phyloP scores from a whole-genome alignment of 371 early-diverging fungal genomes.

The Chytridium lagenaria region DNA sequence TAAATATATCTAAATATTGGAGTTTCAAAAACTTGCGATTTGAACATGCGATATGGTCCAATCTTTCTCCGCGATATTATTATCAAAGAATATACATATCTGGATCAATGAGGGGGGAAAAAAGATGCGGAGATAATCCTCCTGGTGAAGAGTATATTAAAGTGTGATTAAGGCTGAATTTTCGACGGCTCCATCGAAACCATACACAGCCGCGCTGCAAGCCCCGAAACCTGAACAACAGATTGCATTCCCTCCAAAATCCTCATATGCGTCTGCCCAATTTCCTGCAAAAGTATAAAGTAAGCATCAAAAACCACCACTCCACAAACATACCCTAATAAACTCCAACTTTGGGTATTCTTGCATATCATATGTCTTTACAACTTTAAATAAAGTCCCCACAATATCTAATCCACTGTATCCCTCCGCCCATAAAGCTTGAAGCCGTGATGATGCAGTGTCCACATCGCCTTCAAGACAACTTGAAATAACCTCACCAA shows the following conservation, averaged over 20 bases:
- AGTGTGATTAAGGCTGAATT: not conserved
- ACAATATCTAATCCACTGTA: conserved; percentile 92
- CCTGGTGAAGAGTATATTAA: too few relatives aligned
- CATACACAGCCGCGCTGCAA: conserved; percentile 72
- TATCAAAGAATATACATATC: too few relatives aligned
- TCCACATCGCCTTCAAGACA: conserved; percentile 74
- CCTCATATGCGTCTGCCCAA: conserved; percentile 82
- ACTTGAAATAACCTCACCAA: conserved; percentile 73
- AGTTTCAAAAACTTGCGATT: too few relatives aligned
- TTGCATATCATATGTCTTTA: conserved; percentile 71
- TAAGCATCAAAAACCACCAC: conserved; percentile 55
- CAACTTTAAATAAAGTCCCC: conserved; percentile 87
- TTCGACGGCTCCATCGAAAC: conserved; percentile 26
- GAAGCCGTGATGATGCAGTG: conserved; percentile 71
- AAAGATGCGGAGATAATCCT: too few relatives aligned
- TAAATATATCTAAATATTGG: too few relatives aligned
- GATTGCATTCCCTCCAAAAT: conserved; percentile 64
- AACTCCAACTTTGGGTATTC: conserved; percentile 81
- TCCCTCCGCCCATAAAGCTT: conserved; percentile 79
- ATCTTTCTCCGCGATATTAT: too few relatives aligned
- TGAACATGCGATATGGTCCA: too few relatives aligned
- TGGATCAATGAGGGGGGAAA: too few relatives aligned
- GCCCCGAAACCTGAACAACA: conserved; percentile 82
- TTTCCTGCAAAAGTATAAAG: conserved; percentile 64
- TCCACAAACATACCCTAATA: conserved; percentile 81